phyloP scores from a whole-genome alignment of 2,329 filamentous ascomycete species.

The Aureobasidium sp. region DNA sequence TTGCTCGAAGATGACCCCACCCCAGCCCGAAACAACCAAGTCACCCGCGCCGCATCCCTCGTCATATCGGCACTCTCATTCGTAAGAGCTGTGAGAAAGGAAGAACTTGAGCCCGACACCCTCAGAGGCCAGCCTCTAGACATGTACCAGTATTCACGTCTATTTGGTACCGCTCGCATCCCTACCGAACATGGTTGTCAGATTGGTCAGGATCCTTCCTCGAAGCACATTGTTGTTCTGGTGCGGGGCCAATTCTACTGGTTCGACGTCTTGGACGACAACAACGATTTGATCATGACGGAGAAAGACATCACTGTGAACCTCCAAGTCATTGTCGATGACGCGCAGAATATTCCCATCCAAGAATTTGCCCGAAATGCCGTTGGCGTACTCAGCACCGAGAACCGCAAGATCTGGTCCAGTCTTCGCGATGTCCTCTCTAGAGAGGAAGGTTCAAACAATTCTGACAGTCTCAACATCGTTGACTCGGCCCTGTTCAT shows the following conservation, averaged over 20 bases:
- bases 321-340: slow-evolving; percentile 82
- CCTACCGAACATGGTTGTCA: slow-evolving; percentile 92
- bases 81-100: slow-evolving; percentile 82
- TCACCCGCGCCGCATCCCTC: slow-evolving; percentile 85
- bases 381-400: slow-evolving; percentile 85
- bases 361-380: slow-evolving; percentile 94
- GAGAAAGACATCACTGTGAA: slow-evolving; percentile 91
- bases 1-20: slow-evolving; percentile 95
- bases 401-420: slow-evolving; percentile 95
- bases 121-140: slow-evolving; percentile 76
- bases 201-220: slow-evolving; percentile 88
- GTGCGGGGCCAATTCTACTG: slow-evolving; percentile 96
- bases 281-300: slow-evolving; percentile 92
- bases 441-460: slow-evolving; percentile 80
- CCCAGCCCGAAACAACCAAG: slow-evolving; percentile 90
- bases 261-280: slow-evolving; percentile 95
- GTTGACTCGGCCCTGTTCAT: slow-evolving; percentile 91
- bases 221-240: slow-evolving; percentile 87
- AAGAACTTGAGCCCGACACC: slow-evolving; percentile 85
- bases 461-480: slow-evolving; percentile 90
- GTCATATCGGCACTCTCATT: slow-evolving; percentile 87
- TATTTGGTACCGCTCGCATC: slow-evolving; percentile 91
- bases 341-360: slow-evolving; percentile 81
- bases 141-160: slow-evolving; percentile 96
- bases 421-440: slow-evolving; percentile 81